Evolutionary conservation across 331 rosid species (phyloP).

Genomic region (Saraca asoca): DNA sequence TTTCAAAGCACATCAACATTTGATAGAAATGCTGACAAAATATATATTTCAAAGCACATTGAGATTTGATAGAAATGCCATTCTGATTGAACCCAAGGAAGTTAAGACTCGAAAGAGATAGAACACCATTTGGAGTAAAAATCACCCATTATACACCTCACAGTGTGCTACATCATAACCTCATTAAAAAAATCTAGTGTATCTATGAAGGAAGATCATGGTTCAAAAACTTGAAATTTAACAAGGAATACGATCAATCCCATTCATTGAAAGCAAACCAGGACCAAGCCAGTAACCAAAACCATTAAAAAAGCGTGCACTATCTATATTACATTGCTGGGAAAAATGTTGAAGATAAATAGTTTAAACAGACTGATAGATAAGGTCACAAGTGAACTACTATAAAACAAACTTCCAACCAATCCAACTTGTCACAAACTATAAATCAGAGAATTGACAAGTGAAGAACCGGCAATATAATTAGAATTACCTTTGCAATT

Average conservation of each 20-base stretch:
- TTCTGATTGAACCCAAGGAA: too few species aligned
- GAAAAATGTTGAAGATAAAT: background rate
- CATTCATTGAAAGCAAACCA: slow-evolving; percentile 27
- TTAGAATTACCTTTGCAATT: background rate
- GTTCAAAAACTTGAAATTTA: background rate
- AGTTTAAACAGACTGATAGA: slow-evolving; percentile 4
- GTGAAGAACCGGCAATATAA: too few species aligned
- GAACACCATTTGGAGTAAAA: too few species aligned
- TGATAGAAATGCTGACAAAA: too few species aligned
- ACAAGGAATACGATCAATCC: background rate
- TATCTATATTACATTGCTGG: background rate
- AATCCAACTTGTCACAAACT: slow-evolving; percentile 26
- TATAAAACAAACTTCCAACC: slow-evolving; percentile 13
- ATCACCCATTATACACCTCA: too few species aligned
- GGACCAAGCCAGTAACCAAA: background rate
- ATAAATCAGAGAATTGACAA: background rate
- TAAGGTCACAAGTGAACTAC: slow-evolving; percentile 7
- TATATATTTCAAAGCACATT: too few species aligned
- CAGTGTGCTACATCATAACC: too few species aligned
- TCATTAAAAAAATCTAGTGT: too few species aligned
- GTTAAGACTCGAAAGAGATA: too few species aligned
- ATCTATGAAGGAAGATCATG: background rate
- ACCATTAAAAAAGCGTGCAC: slow-evolving; percentile 4
- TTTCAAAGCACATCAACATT: too few species aligned
- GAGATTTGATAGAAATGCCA: too few species aligned